phyloP scores from a whole-genome alignment of 202 grass and related monocot species.

The Thinopyrum obtusiflorum region DNA sequence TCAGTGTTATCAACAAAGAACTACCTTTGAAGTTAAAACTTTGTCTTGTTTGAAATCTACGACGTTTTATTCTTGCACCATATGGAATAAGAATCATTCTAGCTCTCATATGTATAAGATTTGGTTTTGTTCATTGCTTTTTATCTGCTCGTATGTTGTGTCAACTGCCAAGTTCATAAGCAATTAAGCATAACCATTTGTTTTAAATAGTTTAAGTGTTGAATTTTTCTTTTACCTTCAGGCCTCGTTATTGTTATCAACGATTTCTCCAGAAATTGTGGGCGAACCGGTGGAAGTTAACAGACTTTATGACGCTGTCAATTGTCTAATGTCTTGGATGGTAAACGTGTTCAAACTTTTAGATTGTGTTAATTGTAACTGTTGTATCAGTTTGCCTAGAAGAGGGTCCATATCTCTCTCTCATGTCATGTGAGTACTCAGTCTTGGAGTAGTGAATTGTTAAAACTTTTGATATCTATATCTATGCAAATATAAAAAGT shows the following conservation, averaged over 20 bases:
- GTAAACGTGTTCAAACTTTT: constrained; percentile 32
- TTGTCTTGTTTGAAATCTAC: background rate
- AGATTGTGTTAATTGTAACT: background rate
- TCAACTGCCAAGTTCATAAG: background rate
- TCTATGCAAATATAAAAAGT: background rate
- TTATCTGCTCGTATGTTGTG: background rate
- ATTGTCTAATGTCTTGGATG: constrained; percentile 81
- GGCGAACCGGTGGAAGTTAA: constrained; percentile 52
- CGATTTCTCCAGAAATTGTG: constrained; percentile 69
- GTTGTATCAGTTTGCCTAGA: background rate
- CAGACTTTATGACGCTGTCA: constrained; percentile 79
- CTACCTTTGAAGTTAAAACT: background rate
- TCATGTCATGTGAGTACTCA: background rate
- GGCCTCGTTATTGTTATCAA: constrained; percentile 75
- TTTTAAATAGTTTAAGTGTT: background rate
- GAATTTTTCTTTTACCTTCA: constrained; percentile 40
- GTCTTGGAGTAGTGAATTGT: background rate
- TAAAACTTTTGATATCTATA: background rate
- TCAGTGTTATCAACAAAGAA: background rate
- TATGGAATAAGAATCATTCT: constrained; percentile 14
- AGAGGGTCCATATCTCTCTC: background rate
- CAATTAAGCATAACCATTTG: constrained; percentile 17
- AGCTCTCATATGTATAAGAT: background rate
- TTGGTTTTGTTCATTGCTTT: constrained; percentile 1
- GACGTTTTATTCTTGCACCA: background rate